phyloP scores from a whole-genome alignment of 768 basidiomycete species.

The Suillus spraguei region DNA sequence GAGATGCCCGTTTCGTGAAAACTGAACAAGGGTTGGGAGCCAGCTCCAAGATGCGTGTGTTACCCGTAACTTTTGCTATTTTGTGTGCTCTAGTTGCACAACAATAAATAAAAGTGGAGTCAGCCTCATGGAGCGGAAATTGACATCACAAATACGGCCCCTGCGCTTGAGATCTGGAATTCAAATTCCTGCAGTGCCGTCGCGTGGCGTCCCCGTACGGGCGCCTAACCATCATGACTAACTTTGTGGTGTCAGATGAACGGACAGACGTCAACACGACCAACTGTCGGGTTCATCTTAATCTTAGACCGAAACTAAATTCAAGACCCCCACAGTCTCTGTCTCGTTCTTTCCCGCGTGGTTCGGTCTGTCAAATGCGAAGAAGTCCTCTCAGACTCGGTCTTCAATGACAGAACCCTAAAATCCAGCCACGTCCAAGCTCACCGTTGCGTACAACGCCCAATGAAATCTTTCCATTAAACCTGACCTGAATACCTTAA shows the following conservation, averaged over 20 bases:
- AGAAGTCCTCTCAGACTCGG: neutral
- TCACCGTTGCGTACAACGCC: neutral
- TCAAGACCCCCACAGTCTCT: neutral
- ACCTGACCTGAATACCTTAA: neutral
- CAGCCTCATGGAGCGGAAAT: neutral
- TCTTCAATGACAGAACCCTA: neutral
- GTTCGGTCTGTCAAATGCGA: neutral
- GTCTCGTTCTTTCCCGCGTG: neutral
- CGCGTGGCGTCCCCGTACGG: neutral
- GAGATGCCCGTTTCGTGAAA: neutral
- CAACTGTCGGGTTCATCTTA: neutral
- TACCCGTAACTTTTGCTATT: neutral
- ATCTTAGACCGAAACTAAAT: neutral
- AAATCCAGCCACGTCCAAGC: neutral
- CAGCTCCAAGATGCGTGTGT: neutral
- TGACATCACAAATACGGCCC: neutral
- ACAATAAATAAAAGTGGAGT: neutral
- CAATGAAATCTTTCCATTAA: neutral
- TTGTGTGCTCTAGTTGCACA: neutral
- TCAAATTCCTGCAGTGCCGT: neutral
- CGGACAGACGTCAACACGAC: neutral
- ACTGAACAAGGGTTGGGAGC: neutral
- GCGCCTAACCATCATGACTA: neutral
- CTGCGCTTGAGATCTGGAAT: neutral
- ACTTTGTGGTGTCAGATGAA: neutral